Base-by-base conservation (phyloP, 208 protist species). In the Crithidia expoeki region DNA sequence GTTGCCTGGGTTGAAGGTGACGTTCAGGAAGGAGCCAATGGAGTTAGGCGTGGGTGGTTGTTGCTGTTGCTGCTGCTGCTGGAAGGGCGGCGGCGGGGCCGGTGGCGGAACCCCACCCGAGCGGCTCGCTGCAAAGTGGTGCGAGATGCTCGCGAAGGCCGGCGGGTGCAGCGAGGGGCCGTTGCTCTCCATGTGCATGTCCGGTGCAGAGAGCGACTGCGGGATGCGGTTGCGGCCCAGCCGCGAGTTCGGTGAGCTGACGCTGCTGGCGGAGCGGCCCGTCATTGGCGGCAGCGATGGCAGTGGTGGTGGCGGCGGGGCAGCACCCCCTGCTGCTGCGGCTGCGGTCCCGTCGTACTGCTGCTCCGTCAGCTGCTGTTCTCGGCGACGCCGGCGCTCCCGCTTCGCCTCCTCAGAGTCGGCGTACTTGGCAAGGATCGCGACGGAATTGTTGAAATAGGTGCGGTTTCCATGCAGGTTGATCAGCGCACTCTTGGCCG, bases 351-450 rank as follows among this genome's bases (percentile, higher is more conserved):
- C 52, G 12, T 57, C 7, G 19, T 79, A 49, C 44, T 53, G 49
- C 38, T 73, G 65, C 2, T 69, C 33, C 2, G 42, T 40, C 32
- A 79, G 73, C 33, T 74, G 74, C 63, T 75, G 64, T 56, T 92
- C 88, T 2, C 90, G 80, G 17, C 90, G 85, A 16, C 81, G 83
- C 12, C 90, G 87, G 3, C 90, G 83, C 76, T 95, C 87, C 0
- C 72, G 77, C 68, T 95, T 95, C 17, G 86, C 78, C 61, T 92
- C 90, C 3, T 92, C 86, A 27, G 65, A 87, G 72, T 95, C 90
- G 30, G 86, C 88, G 72, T 89, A 94, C 75, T 95, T 95, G 50
- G 88, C 90, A n/a, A 95, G 74, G 19, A 92, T 79, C 34, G 84
- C 73, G 28, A 87, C 77, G 4, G 85, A 68, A 30, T 79, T 77